These are phyloP conservation scores for Fusarium sp. DNA, from an alignment of 2,329 filamentous ascomycete genomes.

Conservation along the genomic window DNA sequence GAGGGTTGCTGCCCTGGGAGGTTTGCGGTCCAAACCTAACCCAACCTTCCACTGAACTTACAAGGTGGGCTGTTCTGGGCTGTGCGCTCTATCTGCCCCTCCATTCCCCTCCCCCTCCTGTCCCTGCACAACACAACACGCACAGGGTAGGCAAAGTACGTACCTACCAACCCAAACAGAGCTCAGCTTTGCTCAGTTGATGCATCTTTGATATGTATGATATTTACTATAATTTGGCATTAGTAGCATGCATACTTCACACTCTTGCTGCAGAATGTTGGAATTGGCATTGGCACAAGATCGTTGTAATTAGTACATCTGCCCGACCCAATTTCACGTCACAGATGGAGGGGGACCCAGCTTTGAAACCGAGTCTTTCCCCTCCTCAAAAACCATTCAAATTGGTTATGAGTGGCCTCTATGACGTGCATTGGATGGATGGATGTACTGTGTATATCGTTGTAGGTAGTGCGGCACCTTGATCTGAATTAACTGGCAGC, in stretches of 20 bases:
- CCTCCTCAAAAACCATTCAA: slow-evolving; percentile 6
- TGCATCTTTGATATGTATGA: background rate
- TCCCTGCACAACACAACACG: background rate
- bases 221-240: background rate
- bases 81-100: slow-evolving; percentile 13
- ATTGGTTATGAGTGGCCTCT: slow-evolving; percentile 20
- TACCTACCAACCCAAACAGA: background rate
- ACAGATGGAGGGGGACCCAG: slow-evolving; percentile 21
- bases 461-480: background rate
- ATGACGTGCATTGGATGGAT: slow-evolving; percentile 32
- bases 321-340: background rate
- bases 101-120: slow-evolving; percentile 18
- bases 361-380: slow-evolving; percentile 30
- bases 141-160: slow-evolving; percentile 1
- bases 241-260: background rate
- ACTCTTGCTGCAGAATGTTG: background rate
- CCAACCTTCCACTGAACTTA: slow-evolving; percentile 1
- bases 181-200: background rate
- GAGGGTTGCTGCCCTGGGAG: slow-evolving; percentile 44
- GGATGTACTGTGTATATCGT: slow-evolving; percentile 1
- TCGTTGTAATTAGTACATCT: background rate
- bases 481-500: background rate
- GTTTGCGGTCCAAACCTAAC: slow-evolving; percentile 1
- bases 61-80: slow-evolving; percentile 1
- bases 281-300: background rate